A percentile compares a stretch with the other conserved stretches of the same genome.
Evolutionary conservation across 371 early-diverging fungal species (phyloP).

Genomic region (Entomophthora muscae): DNA sequence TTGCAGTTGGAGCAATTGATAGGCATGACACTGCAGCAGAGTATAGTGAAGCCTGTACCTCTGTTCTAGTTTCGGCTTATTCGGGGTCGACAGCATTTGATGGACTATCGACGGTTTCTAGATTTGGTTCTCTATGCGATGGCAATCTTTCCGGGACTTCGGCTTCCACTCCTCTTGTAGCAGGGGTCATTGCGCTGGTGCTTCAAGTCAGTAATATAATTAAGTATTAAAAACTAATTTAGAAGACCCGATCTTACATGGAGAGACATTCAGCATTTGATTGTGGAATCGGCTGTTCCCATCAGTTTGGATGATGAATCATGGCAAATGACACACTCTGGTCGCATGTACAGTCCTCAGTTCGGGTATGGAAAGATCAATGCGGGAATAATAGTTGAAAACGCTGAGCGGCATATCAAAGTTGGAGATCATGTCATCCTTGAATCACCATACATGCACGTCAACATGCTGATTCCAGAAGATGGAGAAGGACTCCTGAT

Average conservation of each 20-base stretch:
- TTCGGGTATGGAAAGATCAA: slow-evolving; percentile 87
- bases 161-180: slow-evolving; percentile 89
- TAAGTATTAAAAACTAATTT: no score
- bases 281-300: slow-evolving; percentile 63
- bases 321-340: slow-evolving; percentile 39
- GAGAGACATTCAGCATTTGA: slow-evolving; percentile 78
- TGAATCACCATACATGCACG: no score
- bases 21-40: slow-evolving; percentile 45
- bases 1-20: slow-evolving; percentile 84
- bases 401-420: slow-evolving; percentile 39
- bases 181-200: slow-evolving; percentile 81
- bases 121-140: no score
- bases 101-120: no score
- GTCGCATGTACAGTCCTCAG: slow-evolving; percentile 62
- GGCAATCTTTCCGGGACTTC: slow-evolving; percentile 95
- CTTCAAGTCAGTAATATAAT: no score
- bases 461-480: no score
- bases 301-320: slow-evolving; percentile 33
- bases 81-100: slow-evolving; percentile 19
- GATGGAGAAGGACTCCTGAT: slow-evolving; percentile 19
- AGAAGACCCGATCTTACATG: slow-evolving; percentile 75
- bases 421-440: slow-evolving; percentile 48
- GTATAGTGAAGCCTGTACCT: slow-evolving; percentile 82
- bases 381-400: slow-evolving; percentile 60
- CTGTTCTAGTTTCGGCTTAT: slow-evolving; percentile 74